Evolutionary conservation across 2,329 filamentous ascomycete genomes (phyloP).

Genomic region (Xylaria sp.): DNA sequence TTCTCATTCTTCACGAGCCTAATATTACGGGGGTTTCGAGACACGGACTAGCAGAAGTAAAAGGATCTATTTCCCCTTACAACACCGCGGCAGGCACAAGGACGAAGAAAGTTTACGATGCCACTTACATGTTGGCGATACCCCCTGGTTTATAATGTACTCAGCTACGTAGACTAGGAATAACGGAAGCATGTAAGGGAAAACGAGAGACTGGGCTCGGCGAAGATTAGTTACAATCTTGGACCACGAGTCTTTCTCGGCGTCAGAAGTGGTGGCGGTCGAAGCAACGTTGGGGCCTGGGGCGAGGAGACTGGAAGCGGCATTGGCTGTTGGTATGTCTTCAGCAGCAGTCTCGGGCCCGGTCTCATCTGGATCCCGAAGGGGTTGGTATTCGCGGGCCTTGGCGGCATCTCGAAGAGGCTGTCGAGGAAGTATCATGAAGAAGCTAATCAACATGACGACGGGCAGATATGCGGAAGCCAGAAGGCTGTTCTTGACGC

Average conservation of each 20-base stretch:
- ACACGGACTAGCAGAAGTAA: neutral
- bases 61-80: neutral
- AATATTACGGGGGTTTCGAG: neutral
- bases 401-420: conserved; percentile 65
- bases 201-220: conserved; percentile 76
- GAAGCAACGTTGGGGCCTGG: conserved; percentile 56
- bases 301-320: conserved; percentile 62
- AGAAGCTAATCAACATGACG: conserved; percentile 89
- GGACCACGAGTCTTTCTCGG: conserved; percentile 47
- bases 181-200: conserved; percentile 88
- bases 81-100: neutral
- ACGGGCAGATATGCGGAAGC: conserved; percentile 81
- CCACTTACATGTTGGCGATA: conserved; percentile 74
- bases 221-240: conserved; percentile 64
- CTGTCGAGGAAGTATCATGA: conserved; percentile 77
- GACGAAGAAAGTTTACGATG: too few species aligned
- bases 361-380: conserved; percentile 59
- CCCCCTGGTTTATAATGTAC: conserved; percentile 97
- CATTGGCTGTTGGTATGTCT: conserved; percentile 53
- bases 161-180: conserved; percentile 94
- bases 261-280: conserved; percentile 55
- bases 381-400: conserved; percentile 64
- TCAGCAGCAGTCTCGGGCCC: conserved; percentile 52
- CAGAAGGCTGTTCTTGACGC: conserved; percentile 78
- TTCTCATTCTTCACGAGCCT: neutral